These are phyloP conservation scores for Ceratocystis eucalypticola DNA, from an alignment of 2,329 filamentous ascomycete species.

Conservation along the genomic window DNA sequence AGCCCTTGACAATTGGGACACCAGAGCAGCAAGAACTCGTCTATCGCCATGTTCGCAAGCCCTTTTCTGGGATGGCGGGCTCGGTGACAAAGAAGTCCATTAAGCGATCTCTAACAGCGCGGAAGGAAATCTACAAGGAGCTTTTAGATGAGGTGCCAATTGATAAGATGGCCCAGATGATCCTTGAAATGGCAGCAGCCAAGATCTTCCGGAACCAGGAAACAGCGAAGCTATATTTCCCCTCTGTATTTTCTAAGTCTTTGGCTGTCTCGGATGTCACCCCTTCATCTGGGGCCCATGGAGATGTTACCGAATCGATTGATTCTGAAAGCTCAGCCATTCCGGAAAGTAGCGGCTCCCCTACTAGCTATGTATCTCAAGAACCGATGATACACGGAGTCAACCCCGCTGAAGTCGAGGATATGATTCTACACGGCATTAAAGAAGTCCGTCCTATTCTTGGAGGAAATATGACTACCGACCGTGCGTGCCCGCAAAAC, in stretches of 20 bases:
- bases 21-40: slow-evolving; percentile 8
- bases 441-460: slow-evolving; percentile 6
- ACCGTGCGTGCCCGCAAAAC: neutral
- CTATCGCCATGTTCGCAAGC: slow-evolving; percentile 11
- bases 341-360: neutral
- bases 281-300: neutral
- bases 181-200: slow-evolving; percentile 9
- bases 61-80: neutral
- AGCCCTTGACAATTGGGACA: neutral
- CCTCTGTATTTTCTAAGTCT: neutral
- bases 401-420: neutral
- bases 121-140: neutral
- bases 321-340: neutral
- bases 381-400: neutral
- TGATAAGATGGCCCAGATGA: slow-evolving; percentile 9
- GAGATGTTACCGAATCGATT: neutral
- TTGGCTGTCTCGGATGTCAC: neutral
- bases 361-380: too few relatives aligned
- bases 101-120: slow-evolving; percentile 1
- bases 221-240: slow-evolving; percentile 8
- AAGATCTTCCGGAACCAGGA: slow-evolving; percentile 11
- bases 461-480: too few relatives aligned
- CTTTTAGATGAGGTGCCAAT: slow-evolving; percentile 5
- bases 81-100: neutral
- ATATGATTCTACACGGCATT: slow-evolving; percentile 1